phyloP scores from a whole-genome alignment of 768 basidiomycete genomes.

The Boletus rufocinnamomeus region DNA sequence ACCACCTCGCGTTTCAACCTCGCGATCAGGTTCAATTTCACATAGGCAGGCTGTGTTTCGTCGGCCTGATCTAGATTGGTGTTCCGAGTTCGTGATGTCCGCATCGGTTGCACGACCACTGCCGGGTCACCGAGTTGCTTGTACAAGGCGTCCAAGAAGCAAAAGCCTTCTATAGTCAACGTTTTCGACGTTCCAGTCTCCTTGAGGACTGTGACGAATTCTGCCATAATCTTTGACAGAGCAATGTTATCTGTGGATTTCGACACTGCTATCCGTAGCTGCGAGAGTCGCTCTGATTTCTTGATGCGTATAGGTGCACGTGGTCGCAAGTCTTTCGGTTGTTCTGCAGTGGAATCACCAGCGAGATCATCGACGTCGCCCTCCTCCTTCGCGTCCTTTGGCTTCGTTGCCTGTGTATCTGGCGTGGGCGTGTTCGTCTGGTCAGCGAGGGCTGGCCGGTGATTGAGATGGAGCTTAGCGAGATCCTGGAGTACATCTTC shows the following conservation, averaged over 20 bases:
- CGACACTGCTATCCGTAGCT: constrained; percentile 45
- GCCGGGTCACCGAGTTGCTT: constrained; percentile 73
- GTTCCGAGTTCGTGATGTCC: constrained; percentile 44
- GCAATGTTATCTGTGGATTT: constrained; percentile 54
- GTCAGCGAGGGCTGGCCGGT: constrained; percentile 52
- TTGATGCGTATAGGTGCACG: constrained; percentile 36
- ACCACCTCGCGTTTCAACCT: constrained; percentile 57
- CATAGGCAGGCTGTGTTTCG: constrained; percentile 48
- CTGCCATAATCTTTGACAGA: constrained; percentile 55
- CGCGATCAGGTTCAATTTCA: constrained; percentile 62
- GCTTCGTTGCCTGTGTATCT: constrained; percentile 38
- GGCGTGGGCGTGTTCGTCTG: constrained; percentile 42
- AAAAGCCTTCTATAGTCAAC: constrained; percentile 69
- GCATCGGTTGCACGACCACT: constrained; percentile 53
- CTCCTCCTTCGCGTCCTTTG: constrained; percentile 22
- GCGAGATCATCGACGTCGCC: constrained; percentile 50
- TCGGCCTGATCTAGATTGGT: constrained; percentile 42
- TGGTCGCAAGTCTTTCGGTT: constrained; percentile 24
- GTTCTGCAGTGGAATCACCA: constrained; percentile 27
- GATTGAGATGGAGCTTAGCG: constrained; percentile 58
- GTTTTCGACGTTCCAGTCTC: constrained; percentile 66
- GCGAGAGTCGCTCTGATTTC: constrained; percentile 52
- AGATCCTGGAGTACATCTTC: constrained; percentile 60
- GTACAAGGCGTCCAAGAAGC: constrained; percentile 67
- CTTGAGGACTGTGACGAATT: constrained; percentile 60